phyloP scores from a whole-genome alignment of 225 moss, liverwort and hornwort genomes.

The Climacium dendroides region DNA sequence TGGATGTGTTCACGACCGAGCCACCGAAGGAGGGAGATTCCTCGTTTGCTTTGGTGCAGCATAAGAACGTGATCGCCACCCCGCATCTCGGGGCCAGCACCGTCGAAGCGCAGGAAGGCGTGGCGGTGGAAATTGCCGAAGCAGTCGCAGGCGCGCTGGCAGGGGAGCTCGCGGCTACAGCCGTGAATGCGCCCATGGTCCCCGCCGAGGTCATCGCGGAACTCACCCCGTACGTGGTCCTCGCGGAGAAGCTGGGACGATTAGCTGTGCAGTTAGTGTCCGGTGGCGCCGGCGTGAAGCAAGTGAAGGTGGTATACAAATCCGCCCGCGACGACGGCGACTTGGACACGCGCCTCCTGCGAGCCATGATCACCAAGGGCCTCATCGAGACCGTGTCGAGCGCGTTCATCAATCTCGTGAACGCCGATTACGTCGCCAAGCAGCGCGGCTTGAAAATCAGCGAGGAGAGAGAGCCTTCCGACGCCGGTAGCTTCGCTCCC shows the following conservation, averaged over 20 bases:
- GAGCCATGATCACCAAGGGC: conserved; percentile 93
- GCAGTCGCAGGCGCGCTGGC: conserved; percentile 87
- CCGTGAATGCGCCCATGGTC: conserved; percentile 98
- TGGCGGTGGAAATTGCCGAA: conserved; percentile 94
- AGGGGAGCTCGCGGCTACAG: conserved; percentile 93
- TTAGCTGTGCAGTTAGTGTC: conserved; percentile 81
- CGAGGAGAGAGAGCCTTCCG: conserved; percentile 62
- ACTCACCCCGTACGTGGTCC: conserved; percentile 66
- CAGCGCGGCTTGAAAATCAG: conserved; percentile 82
- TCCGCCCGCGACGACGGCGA: conserved; percentile 70
- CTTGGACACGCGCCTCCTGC: conserved; percentile 80
- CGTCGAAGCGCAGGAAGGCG: conserved; percentile 91
- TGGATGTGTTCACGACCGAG: conserved; percentile 87
- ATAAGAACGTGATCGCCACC: conserved; percentile 73
- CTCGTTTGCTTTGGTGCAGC: conserved; percentile 32
- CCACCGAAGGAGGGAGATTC: conserved; percentile 60
- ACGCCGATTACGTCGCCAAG: conserved; percentile 84
- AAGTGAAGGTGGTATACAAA: conserved; percentile 73
- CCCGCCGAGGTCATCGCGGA: conserved; percentile 80
- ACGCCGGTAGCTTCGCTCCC: conserved; percentile 27
- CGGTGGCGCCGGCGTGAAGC: conserved; percentile 73
- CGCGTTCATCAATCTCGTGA: conserved; percentile 87
- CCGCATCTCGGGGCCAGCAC: conserved; percentile 97
- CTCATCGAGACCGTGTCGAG: conserved; percentile 88
- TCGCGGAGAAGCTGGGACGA: conserved; percentile 81